Base-by-base conservation (phyloP, 169 alveolate species). In the Eimeria sp. region DNA sequence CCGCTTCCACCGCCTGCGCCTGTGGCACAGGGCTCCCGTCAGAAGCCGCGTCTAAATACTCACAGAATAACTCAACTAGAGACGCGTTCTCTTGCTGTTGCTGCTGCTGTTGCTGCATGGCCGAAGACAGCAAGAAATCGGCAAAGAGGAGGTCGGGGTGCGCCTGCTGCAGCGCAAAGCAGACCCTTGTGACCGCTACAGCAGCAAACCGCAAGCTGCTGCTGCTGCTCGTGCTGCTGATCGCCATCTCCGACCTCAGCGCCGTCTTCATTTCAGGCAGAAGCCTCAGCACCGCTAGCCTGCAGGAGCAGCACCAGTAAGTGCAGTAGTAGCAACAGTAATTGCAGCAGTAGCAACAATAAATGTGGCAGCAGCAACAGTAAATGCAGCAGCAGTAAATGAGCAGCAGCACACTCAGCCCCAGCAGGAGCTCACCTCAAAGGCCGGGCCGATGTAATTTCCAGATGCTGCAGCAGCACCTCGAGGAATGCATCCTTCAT, bases 61-160 rank as follows among this genome's bases (percentile, higher is more conserved):
- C 45, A 43, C 89, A 45, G 40, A 47, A 43, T 58, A 80, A 14
- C 65, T 80, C 89, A 14, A 49, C 65, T 45, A 80, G 25, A 25
- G 89, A 43, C 67, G 43, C 67, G 45, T 45, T 34, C 89, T 80
- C 67, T 43, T 45, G 89, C 89, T 80, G 89, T 47, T 80, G 89
- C 89, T 80, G 89, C 89, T 78, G 89, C 89, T 78, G 89, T 65
- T 80, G 89, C 89, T 80, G 61, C 9, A 80, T 16, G 34, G 25
- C 27, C 61, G 89, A 49, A 14, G 89, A 80, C 70, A 80, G 89
- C 30, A 80, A 70, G 40, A 80, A 80, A 30, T 80, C 89, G 67
- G 47, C 89, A 49, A 80, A 80, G 40, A 80, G 89, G 49, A 80
- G 89, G 45, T 80, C 89, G 14, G 89, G 89, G 70, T 80, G 89